Base-by-base conservation (phyloP, 2,329 filamentous ascomycete species). In the Pestalotiopsis sp. region DNA sequence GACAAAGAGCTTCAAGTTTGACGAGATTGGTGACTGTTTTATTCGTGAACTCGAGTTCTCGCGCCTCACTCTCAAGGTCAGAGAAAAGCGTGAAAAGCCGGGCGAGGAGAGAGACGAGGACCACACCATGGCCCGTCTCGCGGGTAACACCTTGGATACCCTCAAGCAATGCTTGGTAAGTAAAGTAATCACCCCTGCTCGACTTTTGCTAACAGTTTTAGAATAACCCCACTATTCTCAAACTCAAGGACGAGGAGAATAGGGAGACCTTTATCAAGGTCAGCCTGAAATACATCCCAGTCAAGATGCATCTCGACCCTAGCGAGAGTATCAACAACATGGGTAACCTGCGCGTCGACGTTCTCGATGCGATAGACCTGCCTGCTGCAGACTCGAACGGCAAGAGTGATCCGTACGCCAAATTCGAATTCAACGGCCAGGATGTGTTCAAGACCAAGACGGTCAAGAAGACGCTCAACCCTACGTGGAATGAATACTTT, bases 301-400 rank as follows among this genome's bases (percentile, higher is more conserved):
- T 98, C 70, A 90, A 93, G 83, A 99, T 99, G 96, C 85, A 90
- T 68, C 91, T 99, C 63, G 94, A 99, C 76, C 93, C 96, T 0
- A 94, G 91, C 75, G 96, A 99, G 82, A 98, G 94, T 77, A 97
- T 99, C 86, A 98, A 98, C 88, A 99, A 99, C 82, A 97, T 97
- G 90, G 96, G 96, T 69, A 95, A 91, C 69, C 90, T 99, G 25
- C 93, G 95, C 23, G 93, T 99, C n/a, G 94, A 98, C 75, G 88
- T 99, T 20, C 84, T 98, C 49, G 94, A 97, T 79, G 96, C 91
- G 20, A 84, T 89, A 9, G 91, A 97, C 69, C 88, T 99, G n/a
- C 96, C 96, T 7, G 91, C 96, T 1, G 95, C 95, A 36, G 96
- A 99, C 77, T 91, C 94, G 41, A 99, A 99, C 78, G 96, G 96